Percentiles rank a stretch among this genome's conserved stretches.
These are phyloP conservation scores for Digitaria exilis DNA, from an alignment of 202 grass and related monocot genomes.

Conservation along the genomic window DNA sequence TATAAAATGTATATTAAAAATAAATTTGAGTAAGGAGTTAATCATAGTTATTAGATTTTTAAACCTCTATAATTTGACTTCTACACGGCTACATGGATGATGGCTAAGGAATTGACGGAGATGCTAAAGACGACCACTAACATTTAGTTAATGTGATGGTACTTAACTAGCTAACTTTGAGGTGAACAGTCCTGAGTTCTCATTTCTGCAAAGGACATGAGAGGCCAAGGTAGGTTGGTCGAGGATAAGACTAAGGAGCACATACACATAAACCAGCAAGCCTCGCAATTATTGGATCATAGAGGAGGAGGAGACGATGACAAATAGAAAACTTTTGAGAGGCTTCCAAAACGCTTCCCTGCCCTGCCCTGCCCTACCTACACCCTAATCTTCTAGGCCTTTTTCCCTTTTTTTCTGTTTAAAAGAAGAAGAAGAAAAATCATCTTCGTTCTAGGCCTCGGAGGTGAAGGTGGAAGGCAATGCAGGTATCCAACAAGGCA, in stretches of 20 bases:
- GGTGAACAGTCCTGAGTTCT: background rate
- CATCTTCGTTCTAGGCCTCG: background rate
- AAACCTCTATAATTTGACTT: no score
- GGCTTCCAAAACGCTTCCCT: background rate
- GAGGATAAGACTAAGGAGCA: slow-evolving; percentile 37
- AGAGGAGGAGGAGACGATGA: background rate
- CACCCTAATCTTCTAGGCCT: background rate
- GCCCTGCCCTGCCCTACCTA: background rate
- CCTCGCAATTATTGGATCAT: slow-evolving; percentile 37
- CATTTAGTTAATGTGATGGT: background rate
- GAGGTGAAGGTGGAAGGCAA: background rate
- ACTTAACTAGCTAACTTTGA: background rate
- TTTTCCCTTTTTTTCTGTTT: no score
- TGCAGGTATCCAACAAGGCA: background rate
- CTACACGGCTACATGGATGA: no score
- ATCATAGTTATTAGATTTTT: background rate
- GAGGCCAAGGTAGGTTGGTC: slow-evolving; percentile 32
- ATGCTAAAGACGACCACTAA: background rate
- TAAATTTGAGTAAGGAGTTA: no score
- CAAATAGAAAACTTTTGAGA: slow-evolving; percentile 20
- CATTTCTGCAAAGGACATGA: background rate
- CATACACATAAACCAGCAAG: background rate
- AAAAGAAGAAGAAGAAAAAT: no score
- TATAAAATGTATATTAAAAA: no score
- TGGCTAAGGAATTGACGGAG: background rate